Conservation (phyloP, 768 basidiomycete species). For the Mycena galericulata region DNA sequence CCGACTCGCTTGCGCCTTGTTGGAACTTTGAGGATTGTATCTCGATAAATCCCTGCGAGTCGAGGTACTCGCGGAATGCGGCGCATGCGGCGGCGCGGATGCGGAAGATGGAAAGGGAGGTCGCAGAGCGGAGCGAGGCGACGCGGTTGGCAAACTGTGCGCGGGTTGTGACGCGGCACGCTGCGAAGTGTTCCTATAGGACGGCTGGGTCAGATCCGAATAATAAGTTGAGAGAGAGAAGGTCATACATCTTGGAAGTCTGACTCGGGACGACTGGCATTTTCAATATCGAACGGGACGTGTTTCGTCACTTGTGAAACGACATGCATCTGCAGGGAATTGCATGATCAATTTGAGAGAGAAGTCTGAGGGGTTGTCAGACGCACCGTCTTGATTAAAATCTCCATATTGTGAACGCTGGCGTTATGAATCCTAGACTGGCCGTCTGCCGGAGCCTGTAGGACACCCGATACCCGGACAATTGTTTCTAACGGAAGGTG, state of each 20-base stretch:
- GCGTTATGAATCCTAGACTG: neutral
- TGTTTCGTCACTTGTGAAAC: neutral
- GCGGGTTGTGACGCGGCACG: neutral
- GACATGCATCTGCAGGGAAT: neutral
- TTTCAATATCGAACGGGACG: neutral
- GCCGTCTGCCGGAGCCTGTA: neutral
- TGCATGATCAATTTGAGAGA: neutral
- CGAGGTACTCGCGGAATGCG: constrained; percentile 86
- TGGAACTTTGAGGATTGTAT: constrained; percentile 98
- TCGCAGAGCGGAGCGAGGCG: neutral
- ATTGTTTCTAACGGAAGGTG: neutral
- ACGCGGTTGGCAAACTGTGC: neutral
- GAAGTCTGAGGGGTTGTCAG: neutral
- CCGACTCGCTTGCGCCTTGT: constrained; percentile 95
- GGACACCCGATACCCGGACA: neutral
- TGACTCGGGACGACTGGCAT: neutral
- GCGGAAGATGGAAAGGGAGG: constrained; percentile 77
- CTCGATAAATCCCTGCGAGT: constrained; percentile 85
- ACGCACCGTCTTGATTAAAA: neutral
- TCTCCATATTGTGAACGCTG: neutral
- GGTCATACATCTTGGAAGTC: neutral
- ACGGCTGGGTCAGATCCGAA: neutral
- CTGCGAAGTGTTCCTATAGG: neutral
- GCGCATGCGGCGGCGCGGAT: constrained; percentile 87
- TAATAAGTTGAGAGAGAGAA: neutral